A percentile compares a stretch with the other conserved stretches of the same genome.
Conservation (phyloP, 2,329 filamentous ascomycete species). For the Aspergillus sp. region DNA sequence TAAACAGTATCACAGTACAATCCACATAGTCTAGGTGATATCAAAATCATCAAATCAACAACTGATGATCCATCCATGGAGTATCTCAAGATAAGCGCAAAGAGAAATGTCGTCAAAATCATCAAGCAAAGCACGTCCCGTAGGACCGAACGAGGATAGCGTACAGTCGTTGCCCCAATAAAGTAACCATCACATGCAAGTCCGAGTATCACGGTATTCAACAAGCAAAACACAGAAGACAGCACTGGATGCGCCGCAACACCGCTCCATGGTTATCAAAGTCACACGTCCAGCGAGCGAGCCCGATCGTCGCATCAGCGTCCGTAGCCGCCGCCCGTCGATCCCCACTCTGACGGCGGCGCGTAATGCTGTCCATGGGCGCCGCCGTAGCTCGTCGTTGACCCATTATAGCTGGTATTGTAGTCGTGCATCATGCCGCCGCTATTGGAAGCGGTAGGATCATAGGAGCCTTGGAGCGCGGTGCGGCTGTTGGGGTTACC, state of each 20-base stretch:
- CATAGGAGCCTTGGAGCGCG: constrained; percentile 38
- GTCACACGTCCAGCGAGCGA: constrained; percentile 7
- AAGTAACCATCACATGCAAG: constrained; percentile 7
- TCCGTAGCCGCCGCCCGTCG: constrained; percentile 22
- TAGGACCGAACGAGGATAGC: constrained; percentile 7
- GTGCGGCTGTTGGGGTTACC: constrained; percentile 32
- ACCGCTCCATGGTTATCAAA: constrained; percentile 28
- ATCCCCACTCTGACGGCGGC: constrained; percentile 20
- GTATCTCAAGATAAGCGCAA: not conserved
- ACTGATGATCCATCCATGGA: not conserved
- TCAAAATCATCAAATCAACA: not conserved
- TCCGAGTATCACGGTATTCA: constrained; percentile 6
- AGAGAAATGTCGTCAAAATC: constrained; percentile 13
- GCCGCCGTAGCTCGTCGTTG: constrained; percentile 37
- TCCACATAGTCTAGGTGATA: not conserved
- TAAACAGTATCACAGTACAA: not conserved
- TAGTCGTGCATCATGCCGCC: constrained; percentile 39
- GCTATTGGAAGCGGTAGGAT: constrained; percentile 32
- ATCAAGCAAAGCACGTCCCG: constrained; percentile 12
- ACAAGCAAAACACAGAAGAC: constrained; percentile 14
- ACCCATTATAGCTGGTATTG: constrained; percentile 24
- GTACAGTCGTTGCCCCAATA: constrained; percentile 9
- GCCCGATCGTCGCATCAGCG: constrained; percentile 13
- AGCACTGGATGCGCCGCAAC: constrained; percentile 25
- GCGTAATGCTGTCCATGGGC: constrained; percentile 36